Evolutionary conservation across 768 basidiomycete species (phyloP), one percentile per base, ranked within the genome.

Genomic region (Phylloporus sp.): DNA sequence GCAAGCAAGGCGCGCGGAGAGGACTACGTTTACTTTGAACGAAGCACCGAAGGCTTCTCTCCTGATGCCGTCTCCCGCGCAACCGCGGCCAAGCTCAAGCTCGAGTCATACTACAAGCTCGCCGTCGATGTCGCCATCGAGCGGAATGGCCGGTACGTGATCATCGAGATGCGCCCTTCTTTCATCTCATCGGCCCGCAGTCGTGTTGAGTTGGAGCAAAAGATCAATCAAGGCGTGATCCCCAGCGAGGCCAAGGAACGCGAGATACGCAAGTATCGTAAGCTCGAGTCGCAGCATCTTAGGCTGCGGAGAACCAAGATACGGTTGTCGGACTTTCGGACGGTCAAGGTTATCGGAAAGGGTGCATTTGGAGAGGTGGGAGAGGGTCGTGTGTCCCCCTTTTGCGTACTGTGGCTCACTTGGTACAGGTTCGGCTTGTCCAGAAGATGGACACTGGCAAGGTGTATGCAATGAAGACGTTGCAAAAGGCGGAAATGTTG

Each of bases 381-480:
- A 67, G 27, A 15, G 18, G n/a, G 12, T 24, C 32, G 11, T 40
- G 15, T 39, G 18, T 22, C 16, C 22, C n/a, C 29, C 12, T 26
- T 2, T 29, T 20, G 13, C 29, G 29, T 12, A 42, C 49, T 24
- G 46, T 59, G 34, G 58, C 44, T 12, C 49, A 45, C 44, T 48
- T 48, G 22, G 18, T 13, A 28, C 50, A 93, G 91, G 94, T 97
- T 31, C 84, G 95, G 50, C 76, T 99, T 38, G 94, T 97, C 38
- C 95, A 99, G 70, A 99, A 99, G 73, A 81, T 86, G 48, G 95
- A 98, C 66, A 97, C 95, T 2, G 93, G 89, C 47, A 95, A 94
- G 75, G 95, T 99, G 40, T 99, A 97, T 68, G 95, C 95, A 31
- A 98, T 99, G 95, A 99, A 99, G 80, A 97, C 94, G 57, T 71